These are phyloP conservation scores for Poronia punctata DNA, from an alignment of 495 filamentous ascomycete genomes.

Conservation along the genomic window DNA sequence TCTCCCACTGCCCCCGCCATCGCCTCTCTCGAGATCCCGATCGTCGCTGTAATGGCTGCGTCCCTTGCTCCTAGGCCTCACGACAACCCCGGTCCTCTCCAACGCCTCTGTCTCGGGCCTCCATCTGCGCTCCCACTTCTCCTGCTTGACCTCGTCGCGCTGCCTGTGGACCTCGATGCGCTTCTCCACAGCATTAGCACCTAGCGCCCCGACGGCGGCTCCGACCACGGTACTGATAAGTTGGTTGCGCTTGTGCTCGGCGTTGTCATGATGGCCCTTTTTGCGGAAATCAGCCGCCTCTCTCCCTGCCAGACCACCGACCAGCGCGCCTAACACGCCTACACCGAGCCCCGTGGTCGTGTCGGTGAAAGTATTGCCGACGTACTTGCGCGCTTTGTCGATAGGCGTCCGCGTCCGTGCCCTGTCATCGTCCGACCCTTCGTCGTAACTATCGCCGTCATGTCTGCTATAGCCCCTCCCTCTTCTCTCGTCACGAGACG, in stretches of 20 bases:
- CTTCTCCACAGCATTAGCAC: conserved; percentile 41
- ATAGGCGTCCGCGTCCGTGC: conserved; percentile 14
- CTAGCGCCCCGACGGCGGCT: conserved; percentile 39
- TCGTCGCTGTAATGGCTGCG: conserved; percentile 6
- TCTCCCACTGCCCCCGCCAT: background rate
- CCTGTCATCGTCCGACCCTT: conserved; percentile 11
- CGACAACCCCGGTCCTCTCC: conserved; percentile 17
- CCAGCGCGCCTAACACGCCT: conserved; percentile 37
- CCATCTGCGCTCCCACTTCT: conserved; percentile 26
- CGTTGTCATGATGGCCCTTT: conserved; percentile 7
- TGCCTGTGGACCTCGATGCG: conserved; percentile 26
- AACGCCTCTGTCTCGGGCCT: conserved; percentile 12
- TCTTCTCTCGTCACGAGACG: conserved; percentile 12
- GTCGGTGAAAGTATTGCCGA: conserved; percentile 28
- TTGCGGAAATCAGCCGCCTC: conserved; percentile 29
- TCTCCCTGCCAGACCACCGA: conserved; percentile 35
- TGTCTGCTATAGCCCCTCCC: conserved; percentile 3
- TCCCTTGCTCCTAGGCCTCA: conserved; percentile 10
- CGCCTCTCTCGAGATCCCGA: background rate
- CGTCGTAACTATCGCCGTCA: conserved; percentile 11
- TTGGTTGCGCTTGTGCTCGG: conserved; percentile 20
- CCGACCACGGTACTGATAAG: conserved; percentile 37
- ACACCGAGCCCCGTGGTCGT: conserved; percentile 35
- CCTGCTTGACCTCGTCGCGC: conserved; percentile 18
- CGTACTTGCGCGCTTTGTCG: conserved; percentile 22